Percentiles rank a stretch among this genome's conserved stretches.
These are phyloP conservation scores for Flaveria ramosissima DNA, from an alignment of 129 eudicot species.

Conservation along the genomic window DNA sequence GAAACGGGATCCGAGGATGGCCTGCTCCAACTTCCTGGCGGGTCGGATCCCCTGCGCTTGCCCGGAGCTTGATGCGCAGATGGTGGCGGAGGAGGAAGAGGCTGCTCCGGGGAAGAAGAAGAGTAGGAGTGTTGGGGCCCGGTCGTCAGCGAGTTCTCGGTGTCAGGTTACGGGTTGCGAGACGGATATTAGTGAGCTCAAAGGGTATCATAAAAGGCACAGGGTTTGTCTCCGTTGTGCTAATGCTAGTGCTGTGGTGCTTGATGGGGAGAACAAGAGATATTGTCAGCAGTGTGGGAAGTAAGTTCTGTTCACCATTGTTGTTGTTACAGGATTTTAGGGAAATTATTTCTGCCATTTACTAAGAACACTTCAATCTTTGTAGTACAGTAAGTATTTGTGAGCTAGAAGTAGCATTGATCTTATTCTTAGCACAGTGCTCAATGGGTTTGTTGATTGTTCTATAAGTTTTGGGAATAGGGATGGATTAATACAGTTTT, in stretches of 20 bases:
- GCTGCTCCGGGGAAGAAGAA: slow-evolving; percentile 67
- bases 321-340: too few relatives aligned
- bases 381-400: too few relatives aligned
- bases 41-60: slow-evolving; percentile 94
- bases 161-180: slow-evolving; percentile 87
- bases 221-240: slow-evolving; percentile 84
- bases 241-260: slow-evolving; percentile 54
- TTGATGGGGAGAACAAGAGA: slow-evolving; percentile 73
- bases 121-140: slow-evolving; percentile 36
- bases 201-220: slow-evolving; percentile 87
- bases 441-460: too few relatives aligned
- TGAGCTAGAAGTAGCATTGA: too few relatives aligned
- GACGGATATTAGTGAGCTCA: slow-evolving; percentile 80
- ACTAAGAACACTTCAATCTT: too few relatives aligned
- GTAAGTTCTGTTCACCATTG: slow-evolving; percentile 41
- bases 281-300: slow-evolving; percentile 99
- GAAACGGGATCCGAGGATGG: slow-evolving; percentile 78
- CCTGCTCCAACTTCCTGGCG: slow-evolving; percentile 72
- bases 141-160: slow-evolving; percentile 30
- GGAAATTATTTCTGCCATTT: too few relatives aligned
- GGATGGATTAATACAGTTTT: too few relatives aligned
- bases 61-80: slow-evolving; percentile 73
- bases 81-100: slow-evolving; percentile 57
- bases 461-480: too few relatives aligned
- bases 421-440: too few relatives aligned